These are phyloP conservation scores for Limnomonas spitsbergensis DNA, from an alignment of 139 green algal genomes.

Conservation along the genomic window DNA sequence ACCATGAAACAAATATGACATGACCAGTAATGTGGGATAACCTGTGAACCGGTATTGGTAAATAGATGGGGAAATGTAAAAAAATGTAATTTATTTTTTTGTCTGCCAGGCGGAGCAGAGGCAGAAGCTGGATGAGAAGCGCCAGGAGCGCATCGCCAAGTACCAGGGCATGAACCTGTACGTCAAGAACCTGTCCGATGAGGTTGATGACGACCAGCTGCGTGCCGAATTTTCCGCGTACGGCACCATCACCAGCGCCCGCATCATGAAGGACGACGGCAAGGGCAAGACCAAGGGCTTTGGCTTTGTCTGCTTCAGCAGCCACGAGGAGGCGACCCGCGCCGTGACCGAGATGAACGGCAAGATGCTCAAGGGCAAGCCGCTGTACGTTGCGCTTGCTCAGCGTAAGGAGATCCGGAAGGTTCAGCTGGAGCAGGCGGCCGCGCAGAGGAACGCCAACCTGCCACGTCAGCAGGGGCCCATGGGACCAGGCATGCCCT, in stretches of 20 bases:
- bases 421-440: slow-evolving; percentile 74
- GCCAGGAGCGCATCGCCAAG: slow-evolving; percentile 69
- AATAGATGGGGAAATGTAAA: too few relatives aligned
- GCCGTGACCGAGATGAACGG: slow-evolving; percentile 85
- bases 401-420: slow-evolving; percentile 76
- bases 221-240: slow-evolving; percentile 47
- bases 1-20: too few relatives aligned
- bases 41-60: too few relatives aligned
- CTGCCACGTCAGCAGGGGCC: not conserved
- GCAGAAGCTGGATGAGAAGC: slow-evolving; percentile 18
- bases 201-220: slow-evolving; percentile 73
- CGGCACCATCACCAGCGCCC: slow-evolving; percentile 81
- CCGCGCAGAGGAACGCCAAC: slow-evolving; percentile 44
- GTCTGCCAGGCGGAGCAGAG: slow-evolving; percentile 2
- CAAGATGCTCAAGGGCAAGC: slow-evolving; percentile 82
- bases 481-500: slow-evolving; percentile 45
- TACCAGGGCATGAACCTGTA: slow-evolving; percentile 92
- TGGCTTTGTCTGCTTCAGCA: slow-evolving; percentile 91
- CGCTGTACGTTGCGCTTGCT: slow-evolving; percentile 86
- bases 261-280: slow-evolving; percentile 75
- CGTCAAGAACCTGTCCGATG: slow-evolving; percentile 86
- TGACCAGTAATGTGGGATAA: too few relatives aligned
- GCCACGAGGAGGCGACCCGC: slow-evolving; percentile 74
- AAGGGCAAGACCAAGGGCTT: slow-evolving; percentile 77
- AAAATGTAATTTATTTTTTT: too few relatives aligned